Evolutionary conservation across 1,139 yeast species (phyloP).

Genomic region (Debaryomyces nepalensis): DNA sequence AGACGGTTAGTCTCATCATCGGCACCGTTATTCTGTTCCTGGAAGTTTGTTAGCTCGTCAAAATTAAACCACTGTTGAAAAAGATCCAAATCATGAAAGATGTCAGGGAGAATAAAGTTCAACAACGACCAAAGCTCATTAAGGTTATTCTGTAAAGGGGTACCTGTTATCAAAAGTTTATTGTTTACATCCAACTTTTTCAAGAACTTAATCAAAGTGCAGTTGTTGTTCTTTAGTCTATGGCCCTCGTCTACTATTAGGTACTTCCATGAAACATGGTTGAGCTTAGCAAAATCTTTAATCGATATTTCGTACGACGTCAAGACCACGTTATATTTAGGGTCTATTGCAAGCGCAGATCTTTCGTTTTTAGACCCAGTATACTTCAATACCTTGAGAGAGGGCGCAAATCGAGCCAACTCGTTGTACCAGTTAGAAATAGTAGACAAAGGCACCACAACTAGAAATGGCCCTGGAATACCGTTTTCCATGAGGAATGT

Average conservation of each 20-base stretch:
- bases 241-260: constrained; percentile 97
- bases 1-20: constrained; percentile 43
- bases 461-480: constrained; percentile 79
- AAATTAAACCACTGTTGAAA: constrained; percentile 96
- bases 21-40: constrained; percentile 36
- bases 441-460: constrained; percentile 89
- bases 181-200: constrained; percentile 70
- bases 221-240: constrained; percentile 80
- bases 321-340: constrained; percentile 53
- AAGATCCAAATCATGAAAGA: constrained; percentile 84
- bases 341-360: constrained; percentile 31
- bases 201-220: constrained; percentile 70
- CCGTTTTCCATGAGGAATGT: constrained; percentile 81
- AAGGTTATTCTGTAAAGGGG: constrained; percentile 89
- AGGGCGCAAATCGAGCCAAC: constrained; percentile 73
- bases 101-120: constrained; percentile 88
- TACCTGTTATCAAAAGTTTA: constrained; percentile 82
- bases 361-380: constrained; percentile 67
- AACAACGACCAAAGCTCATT: constrained; percentile 89
- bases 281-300: constrained; percentile 61
- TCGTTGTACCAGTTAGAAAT: constrained; percentile 85
- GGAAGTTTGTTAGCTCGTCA: constrained; percentile 52
- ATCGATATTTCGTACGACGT: constrained; percentile 85
- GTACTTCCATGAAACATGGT: constrained; percentile 70
- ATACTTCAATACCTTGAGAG: constrained; percentile 64